Base-by-base conservation (phyloP, 768 basidiomycete genomes). In the Plicaturopsis crispa region DNA sequence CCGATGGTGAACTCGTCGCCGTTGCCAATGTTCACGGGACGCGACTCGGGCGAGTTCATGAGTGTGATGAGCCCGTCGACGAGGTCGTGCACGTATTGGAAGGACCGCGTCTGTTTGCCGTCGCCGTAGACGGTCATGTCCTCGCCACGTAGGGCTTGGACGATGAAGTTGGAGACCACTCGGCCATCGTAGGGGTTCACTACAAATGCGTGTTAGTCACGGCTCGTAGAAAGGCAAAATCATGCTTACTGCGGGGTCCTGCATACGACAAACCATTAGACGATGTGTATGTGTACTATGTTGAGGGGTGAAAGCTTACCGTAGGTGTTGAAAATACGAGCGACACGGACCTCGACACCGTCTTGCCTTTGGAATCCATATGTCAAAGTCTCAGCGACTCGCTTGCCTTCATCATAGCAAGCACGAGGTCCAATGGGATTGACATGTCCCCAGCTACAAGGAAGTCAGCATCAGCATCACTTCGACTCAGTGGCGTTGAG, bases 321-420 rank as follows among this genome's bases (percentile, higher is more conserved):
- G 51, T 87, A 94, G 16, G 90, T 92, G 60, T 99, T 99, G 75
- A 99, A 99, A 52, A 99, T 99, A 47, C 96, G 87, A 3, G 93
- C 93, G 30, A 99, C 93, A 39, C 93, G 83, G 38, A 98, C 89
- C 49, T 97, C 88, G 43, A 99, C 93, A 39, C 82, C 80, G 54
- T 98, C 91, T 59, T 96, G 96, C 42, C 86, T 73, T 47, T 88
- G 84, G 71, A 85, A 98, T 28, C 93, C 93, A 54, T 98, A 99
- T 5, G 94, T 93, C 47, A 99, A 63, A 13, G 94, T 96, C 66
- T 99, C 96, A 28, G 96, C 94, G 26, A 98, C 94, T 51, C 96
- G 91, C 67, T 99, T 99, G 35, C 96, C 96, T 64, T 99, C 96
- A 55, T 99, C 96, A 56, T 99, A 99, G 63, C 96, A 99, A n/a